These are phyloP conservation scores for Penicillium janthinellum DNA, from an alignment of 2,329 filamentous ascomycete species.

Conservation along the genomic window DNA sequence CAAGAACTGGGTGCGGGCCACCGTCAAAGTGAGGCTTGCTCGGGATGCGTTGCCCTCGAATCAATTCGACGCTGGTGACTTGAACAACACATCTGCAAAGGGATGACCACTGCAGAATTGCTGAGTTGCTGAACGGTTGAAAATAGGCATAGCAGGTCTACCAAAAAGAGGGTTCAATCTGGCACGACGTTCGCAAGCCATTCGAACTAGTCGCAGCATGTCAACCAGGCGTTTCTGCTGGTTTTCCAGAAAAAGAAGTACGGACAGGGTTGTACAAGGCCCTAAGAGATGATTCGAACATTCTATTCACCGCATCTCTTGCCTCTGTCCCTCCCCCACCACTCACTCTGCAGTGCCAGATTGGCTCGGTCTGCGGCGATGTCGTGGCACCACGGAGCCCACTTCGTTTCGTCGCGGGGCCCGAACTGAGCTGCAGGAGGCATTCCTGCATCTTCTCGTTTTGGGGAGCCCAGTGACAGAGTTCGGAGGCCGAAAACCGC, in stretches of 20 bases:
- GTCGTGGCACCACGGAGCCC: conserved; percentile 39
- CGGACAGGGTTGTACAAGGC: neutral
- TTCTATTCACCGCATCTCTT: conserved; percentile 25
- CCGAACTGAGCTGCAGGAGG: conserved; percentile 21
- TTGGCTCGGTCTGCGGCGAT: conserved; percentile 32
- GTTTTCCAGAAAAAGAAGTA: neutral
- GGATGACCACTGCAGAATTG: neutral
- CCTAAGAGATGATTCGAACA: neutral
- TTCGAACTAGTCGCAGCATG: neutral
- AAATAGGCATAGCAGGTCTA: neutral
- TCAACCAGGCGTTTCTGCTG: neutral
- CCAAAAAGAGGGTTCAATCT: too few relatives aligned
- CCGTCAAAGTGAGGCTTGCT: conserved; percentile 28
- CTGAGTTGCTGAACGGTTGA: neutral
- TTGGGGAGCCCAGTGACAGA: conserved; percentile 11
- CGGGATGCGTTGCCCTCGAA: conserved; percentile 15
- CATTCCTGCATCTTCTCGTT: conserved; percentile 23
- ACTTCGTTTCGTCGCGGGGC: conserved; percentile 15
- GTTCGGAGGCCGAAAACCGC: neutral
- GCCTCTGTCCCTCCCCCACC: conserved; percentile 2
- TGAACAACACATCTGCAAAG: conserved; percentile 7
- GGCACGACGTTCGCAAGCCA: neutral
- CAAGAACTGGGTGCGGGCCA: conserved; percentile 8
- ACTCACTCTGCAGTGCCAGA: conserved; percentile 25
- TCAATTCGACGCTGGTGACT: neutral